These are phyloP conservation scores for Pholiota adiposa DNA, from an alignment of 1,284 basidiomycete genomes.

Conservation along the genomic window DNA sequence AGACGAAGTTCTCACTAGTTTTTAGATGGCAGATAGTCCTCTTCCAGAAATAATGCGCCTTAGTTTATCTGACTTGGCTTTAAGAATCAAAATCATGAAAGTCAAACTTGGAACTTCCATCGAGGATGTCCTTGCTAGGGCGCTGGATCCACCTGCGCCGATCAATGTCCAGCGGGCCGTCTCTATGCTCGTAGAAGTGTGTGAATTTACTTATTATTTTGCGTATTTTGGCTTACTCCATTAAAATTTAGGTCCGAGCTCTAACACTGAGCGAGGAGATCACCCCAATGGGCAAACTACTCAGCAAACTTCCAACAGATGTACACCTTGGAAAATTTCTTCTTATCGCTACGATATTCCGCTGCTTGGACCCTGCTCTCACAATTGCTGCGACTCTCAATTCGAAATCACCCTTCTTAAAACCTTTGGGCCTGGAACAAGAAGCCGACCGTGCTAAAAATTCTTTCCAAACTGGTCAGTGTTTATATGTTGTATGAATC, in stretches of 20 bases:
- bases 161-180: constrained; percentile 94
- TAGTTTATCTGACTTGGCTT: constrained; percentile 91
- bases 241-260: constrained; percentile 67
- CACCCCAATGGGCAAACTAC: constrained; percentile 90
- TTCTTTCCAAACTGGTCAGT: constrained; percentile 74
- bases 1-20: neutral
- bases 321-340: constrained; percentile 97
- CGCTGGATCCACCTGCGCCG: constrained; percentile 88
- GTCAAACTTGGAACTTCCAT: constrained; percentile 87
- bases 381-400: constrained; percentile 95
- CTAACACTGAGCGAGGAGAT: constrained; percentile 90
- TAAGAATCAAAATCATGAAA: constrained; percentile 98
- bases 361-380: constrained; percentile 92
- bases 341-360: constrained; percentile 84
- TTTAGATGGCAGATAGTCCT: constrained; percentile 88
- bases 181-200: constrained; percentile 88
- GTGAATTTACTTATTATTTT: constrained; percentile 15
- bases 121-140: constrained; percentile 87
- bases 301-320: constrained; percentile 94
- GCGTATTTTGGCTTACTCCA: neutral
- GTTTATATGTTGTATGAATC: neutral
- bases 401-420: constrained; percentile 92
- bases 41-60: constrained; percentile 96
- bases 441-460: constrained; percentile 88
- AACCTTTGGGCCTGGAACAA: constrained; percentile 87